These are phyloP conservation scores for Suhomyces panamericanus DNA, from an alignment of 1,139 yeast genomes.

Conservation along the genomic window DNA sequence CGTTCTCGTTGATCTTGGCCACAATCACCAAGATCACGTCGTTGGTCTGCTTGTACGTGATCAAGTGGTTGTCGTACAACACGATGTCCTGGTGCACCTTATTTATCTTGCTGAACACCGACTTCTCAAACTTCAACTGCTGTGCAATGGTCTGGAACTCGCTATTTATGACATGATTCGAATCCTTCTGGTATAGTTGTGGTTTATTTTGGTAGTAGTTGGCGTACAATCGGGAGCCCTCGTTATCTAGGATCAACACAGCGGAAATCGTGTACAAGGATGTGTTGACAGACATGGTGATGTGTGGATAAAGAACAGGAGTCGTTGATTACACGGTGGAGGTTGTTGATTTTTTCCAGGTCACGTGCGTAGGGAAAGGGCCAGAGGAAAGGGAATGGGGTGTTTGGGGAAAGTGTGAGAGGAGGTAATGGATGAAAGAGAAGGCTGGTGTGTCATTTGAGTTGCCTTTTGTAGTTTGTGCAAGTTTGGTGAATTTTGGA, in stretches of 20 bases:
- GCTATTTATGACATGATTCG: constrained; percentile 11
- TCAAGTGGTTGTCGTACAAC: constrained; percentile 73
- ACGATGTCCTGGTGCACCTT: constrained; percentile 81
- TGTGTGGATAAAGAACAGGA: neutral
- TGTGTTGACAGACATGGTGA: constrained; percentile 52
- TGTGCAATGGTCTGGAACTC: constrained; percentile 48
- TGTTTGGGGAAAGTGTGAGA: no score
- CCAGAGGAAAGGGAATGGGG: neutral
- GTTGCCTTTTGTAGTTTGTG: neutral
- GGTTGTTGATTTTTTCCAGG: constrained; percentile 8
- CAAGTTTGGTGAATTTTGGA: neutral
- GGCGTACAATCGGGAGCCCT: constrained; percentile 78
- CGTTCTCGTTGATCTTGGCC: constrained; percentile 78
- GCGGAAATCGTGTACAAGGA: constrained; percentile 81
- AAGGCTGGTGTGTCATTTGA: neutral
- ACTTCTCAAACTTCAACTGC: constrained; percentile 75
- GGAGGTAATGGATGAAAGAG: neutral
- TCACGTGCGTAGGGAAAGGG: constrained; percentile 5
- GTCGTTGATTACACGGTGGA: constrained; percentile 11
- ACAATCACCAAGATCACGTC: constrained; percentile 72
- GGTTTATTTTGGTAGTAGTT: constrained; percentile 68
- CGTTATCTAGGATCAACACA: constrained; percentile 73
- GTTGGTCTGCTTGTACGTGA: constrained; percentile 85
- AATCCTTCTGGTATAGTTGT: constrained; percentile 13
- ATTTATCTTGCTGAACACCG: constrained; percentile 69